A percentile compares a stretch with the other conserved stretches of the same genome.
Evolutionary conservation across 2,329 filamentous ascomycete genomes (phyloP).

Genomic region (Trichoderma simmonsii): DNA sequence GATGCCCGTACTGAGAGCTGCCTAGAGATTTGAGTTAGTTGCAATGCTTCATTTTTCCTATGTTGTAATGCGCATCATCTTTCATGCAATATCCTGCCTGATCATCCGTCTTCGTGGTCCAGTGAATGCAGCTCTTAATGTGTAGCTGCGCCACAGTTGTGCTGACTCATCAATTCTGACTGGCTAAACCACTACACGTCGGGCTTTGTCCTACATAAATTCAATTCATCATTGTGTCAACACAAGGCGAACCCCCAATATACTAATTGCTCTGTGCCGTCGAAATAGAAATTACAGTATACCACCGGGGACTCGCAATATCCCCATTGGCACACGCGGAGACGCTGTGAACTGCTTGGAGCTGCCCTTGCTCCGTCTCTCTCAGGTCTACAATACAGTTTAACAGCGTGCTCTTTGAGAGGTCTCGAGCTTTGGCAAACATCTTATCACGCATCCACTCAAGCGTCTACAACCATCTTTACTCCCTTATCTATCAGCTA

Average conservation of each 20-base stretch:
- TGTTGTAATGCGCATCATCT: no score
- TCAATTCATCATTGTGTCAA: slow-evolving; percentile 12
- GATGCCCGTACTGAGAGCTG: background rate
- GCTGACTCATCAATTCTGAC: slow-evolving; percentile 22
- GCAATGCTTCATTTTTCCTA: no score
- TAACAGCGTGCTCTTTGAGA: background rate
- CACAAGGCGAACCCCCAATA: background rate
- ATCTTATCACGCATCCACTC: background rate
- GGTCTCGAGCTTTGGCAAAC: background rate
- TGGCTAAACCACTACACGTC: slow-evolving; percentile 6
- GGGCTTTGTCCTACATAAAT: background rate
- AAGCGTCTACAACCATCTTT: background rate
- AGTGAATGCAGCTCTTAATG: background rate
- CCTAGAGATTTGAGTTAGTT: background rate
- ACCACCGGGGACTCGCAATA: background rate
- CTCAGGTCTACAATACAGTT: background rate
- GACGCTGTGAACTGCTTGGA: background rate
- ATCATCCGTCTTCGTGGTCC: background rate
- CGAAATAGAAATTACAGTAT: background rate
- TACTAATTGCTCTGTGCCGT: background rate
- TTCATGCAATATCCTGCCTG: background rate
- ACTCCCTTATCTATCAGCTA: background rate
- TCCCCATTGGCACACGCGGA: background rate
- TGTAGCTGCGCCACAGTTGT: slow-evolving; percentile 22
- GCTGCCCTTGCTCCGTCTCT: background rate